Evolutionary conservation across 768 basidiomycete species (phyloP).

Genomic region (Lentinula guzmanii): DNA sequence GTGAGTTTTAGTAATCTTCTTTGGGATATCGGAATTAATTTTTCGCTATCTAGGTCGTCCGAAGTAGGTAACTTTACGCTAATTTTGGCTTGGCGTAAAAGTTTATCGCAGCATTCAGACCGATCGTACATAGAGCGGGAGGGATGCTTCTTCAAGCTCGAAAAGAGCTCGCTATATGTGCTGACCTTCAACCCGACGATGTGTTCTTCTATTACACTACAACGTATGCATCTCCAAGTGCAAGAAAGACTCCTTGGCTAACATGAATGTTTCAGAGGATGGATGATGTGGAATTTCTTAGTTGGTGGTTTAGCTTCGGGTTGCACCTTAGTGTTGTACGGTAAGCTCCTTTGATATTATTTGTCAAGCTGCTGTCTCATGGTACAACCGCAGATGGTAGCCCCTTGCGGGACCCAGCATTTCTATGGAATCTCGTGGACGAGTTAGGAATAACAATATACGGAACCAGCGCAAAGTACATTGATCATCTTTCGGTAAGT

Average conservation of each 20-base stretch:
- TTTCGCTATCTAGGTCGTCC: conserved; percentile 29
- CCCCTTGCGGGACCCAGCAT: conserved; percentile 59
- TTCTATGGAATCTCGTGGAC: conserved; percentile 67
- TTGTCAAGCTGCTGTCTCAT: background rate
- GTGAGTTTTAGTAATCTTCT: conserved; percentile 20
- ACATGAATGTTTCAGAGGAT: conserved; percentile 42
- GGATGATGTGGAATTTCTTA: conserved; percentile 94
- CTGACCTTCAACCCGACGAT: conserved; percentile 57
- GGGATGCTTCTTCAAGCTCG: conserved; percentile 72
- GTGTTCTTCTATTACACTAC: conserved; percentile 83
- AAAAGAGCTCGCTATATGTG: conserved; percentile 67
- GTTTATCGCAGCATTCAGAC: conserved; percentile 31
- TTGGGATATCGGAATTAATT: background rate
- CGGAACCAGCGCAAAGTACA: conserved; percentile 80
- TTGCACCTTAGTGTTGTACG: conserved; percentile 66
- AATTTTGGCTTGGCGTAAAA: conserved; percentile 4
- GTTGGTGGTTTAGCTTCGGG: conserved; percentile 59
- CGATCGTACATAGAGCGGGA: conserved; percentile 74
- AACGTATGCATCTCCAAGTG: conserved; percentile 40
- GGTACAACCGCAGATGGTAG: conserved; percentile 48
- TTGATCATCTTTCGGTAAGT: conserved; percentile 69
- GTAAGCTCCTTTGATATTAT: background rate
- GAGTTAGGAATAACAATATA: conserved; percentile 69
- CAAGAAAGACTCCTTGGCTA: background rate
- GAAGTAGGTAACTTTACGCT: conserved; percentile 37